Percentiles rank a stretch among this genome's conserved stretches.
Evolutionary conservation across 2,329 filamentous ascomycete species (phyloP).

Genomic region (Cercospora zeina): DNA sequence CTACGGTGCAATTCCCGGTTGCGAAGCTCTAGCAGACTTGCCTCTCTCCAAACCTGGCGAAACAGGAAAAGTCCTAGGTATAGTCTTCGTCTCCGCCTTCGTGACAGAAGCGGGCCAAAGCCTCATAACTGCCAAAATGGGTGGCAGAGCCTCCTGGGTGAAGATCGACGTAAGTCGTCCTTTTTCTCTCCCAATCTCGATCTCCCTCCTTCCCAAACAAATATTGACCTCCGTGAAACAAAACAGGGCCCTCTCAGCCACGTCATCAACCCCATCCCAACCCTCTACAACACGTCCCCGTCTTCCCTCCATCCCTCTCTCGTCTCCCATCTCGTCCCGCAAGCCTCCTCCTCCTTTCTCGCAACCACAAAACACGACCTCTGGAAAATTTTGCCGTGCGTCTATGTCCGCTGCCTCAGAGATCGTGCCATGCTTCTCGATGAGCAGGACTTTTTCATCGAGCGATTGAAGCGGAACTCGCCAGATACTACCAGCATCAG

Average conservation of each 20-base stretch:
- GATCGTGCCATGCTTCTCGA: conserved; percentile 23
- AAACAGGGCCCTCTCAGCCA: conserved; percentile 20
- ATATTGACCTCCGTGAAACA: not conserved
- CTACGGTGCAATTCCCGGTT: conserved; percentile 28
- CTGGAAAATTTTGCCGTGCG: conserved; percentile 21
- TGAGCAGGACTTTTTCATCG: conserved; percentile 26
- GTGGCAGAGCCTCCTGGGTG: conserved; percentile 25
- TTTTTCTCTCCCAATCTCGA: not conserved
- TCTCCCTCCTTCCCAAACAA: not conserved
- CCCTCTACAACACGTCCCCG: conserved; percentile 20
- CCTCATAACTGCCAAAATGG: conserved; percentile 22
- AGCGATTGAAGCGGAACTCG: not conserved
- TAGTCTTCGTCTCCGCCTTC: conserved; percentile 31
- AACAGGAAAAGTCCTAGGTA: conserved; percentile 21
- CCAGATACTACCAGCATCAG: conserved; percentile 9
- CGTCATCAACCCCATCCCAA: conserved; percentile 17
- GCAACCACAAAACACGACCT: conserved; percentile 14
- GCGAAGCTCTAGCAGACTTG: conserved; percentile 26
- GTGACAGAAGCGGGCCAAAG: conserved; percentile 25
- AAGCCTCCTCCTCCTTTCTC: conserved; percentile 21
- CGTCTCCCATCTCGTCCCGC: conserved; percentile 19
- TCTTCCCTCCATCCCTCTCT: not conserved
- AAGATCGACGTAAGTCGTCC: conserved; percentile 5
- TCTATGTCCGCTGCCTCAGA: conserved; percentile 21
- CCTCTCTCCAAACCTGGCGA: conserved; percentile 5